phyloP scores from a whole-genome alignment of 345 rosid species.

The Erodium maritimum region DNA sequence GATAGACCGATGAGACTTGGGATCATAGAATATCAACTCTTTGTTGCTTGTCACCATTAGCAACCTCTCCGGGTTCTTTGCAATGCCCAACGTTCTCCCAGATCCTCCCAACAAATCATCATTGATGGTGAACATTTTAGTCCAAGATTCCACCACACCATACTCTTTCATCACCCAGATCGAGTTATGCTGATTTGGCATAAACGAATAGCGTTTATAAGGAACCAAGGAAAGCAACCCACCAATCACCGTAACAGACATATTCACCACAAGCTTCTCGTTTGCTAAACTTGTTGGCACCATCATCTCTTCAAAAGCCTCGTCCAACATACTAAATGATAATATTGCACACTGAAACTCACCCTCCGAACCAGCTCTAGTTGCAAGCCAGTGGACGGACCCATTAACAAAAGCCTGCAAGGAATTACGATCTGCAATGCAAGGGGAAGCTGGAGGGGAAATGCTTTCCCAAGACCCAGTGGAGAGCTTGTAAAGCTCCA shows the following conservation, averaged over 20 bases:
- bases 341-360: neutral
- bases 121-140: neutral
- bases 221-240: neutral
- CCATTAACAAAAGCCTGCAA: neutral
- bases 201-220: neutral
- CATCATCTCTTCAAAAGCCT: neutral
- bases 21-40: neutral
- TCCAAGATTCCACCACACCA: neutral
- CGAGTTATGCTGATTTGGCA: neutral
- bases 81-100: neutral
- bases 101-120: neutral
- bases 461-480: neutral
- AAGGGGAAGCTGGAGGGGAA: neutral
- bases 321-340: neutral
- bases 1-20: neutral
- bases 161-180: constrained; percentile 2
- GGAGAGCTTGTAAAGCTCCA: neutral
- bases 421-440: neutral
- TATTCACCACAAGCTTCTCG: neutral
- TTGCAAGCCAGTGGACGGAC: neutral
- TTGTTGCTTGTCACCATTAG: neutral
- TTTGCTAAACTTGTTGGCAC: neutral
- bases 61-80: neutral
- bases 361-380: neutral
- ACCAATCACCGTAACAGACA: neutral